Evolutionary conservation across 305 asterid species (phyloP).

Genomic region (Fraxinus paxiana): DNA sequence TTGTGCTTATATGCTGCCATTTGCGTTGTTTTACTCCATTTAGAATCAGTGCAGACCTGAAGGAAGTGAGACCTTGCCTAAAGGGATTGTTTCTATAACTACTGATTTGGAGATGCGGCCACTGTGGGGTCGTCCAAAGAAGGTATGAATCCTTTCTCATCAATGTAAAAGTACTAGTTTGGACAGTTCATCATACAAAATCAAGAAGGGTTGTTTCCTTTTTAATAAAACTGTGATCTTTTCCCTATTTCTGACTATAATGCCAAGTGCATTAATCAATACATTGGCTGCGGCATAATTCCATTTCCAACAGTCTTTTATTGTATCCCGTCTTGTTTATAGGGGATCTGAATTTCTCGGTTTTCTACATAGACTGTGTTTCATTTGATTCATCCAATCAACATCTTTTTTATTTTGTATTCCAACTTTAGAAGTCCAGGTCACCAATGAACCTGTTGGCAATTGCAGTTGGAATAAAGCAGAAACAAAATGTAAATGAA

Average conservation of each 20-base stretch:
- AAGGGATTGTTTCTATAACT: slow-evolving; percentile 52
- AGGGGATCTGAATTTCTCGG: neutral
- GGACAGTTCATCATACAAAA: neutral
- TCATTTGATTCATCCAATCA: slow-evolving; percentile 23
- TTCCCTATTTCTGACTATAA: neutral
- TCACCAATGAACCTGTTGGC: slow-evolving; percentile 60
- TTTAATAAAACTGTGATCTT: neutral
- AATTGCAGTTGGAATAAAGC: slow-evolving; percentile 72
- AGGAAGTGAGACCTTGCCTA: slow-evolving; percentile 63
- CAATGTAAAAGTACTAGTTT: neutral
- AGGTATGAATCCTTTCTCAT: slow-evolving; percentile 32
- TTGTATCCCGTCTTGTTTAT: neutral
- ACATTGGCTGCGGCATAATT: neutral
- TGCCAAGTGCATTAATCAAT: neutral
- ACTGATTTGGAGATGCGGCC: slow-evolving; percentile 65
- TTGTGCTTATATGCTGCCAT: slow-evolving; percentile 11
- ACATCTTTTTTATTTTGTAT: neutral
- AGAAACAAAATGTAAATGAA: slow-evolving; percentile 57
- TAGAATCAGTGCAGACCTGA: slow-evolving; percentile 52
- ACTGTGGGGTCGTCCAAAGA: slow-evolving; percentile 46
- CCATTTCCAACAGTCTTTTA: neutral
- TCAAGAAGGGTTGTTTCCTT: neutral
- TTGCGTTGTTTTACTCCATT: slow-evolving; percentile 20
- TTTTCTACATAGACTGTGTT: neutral
- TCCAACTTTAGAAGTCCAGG: slow-evolving; percentile 38